Conservation (phyloP, 805 yeast genomes). For the Metschnikowia orientalis region DNA sequence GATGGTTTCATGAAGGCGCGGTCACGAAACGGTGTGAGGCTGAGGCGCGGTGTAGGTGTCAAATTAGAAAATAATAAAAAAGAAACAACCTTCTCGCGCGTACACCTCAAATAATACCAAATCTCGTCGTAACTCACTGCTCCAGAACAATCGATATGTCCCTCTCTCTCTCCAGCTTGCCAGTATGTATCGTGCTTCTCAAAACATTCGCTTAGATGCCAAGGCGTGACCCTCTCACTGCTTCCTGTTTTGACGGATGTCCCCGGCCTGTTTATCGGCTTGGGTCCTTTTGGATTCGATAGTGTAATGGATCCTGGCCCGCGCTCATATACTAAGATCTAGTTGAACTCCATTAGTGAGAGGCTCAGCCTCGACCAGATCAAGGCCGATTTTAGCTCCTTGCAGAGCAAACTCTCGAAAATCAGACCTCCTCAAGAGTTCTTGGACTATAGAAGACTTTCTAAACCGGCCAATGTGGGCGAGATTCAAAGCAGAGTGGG, state of each 20-base stretch:
- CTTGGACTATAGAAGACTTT: slow-evolving; percentile 82
- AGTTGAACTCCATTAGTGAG: slow-evolving; percentile 16
- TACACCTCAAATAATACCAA: too few relatives aligned
- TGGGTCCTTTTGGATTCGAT: too few relatives aligned
- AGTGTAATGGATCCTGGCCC: neutral
- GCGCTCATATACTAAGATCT: slow-evolving; percentile 7
- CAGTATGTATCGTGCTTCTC: slow-evolving; percentile 36
- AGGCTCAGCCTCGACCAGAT: slow-evolving; percentile 24
- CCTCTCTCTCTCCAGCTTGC: slow-evolving; percentile 35
- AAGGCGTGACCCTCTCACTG: too few relatives aligned
- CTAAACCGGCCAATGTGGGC: slow-evolving; percentile 85
- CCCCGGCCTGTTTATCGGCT: too few relatives aligned
- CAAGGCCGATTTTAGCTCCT: slow-evolving; percentile 27
- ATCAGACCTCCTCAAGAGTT: slow-evolving; percentile 90
- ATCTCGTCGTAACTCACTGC: neutral
- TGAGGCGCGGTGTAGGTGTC: slow-evolving; percentile 6
- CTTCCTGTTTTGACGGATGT: too few relatives aligned
- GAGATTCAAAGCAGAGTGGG: slow-evolving; percentile 86
- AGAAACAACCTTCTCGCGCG: slow-evolving; percentile 1
- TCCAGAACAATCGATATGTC: slow-evolving; percentile 11
- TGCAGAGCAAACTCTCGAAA: slow-evolving; percentile 64
- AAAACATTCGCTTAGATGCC: too few relatives aligned
- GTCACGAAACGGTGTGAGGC: neutral
- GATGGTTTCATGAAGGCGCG: neutral
- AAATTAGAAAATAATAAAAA: slow-evolving; percentile 2